Evolutionary conservation across 306 rosid species (phyloP).

Genomic region (Dryas alaskensis): DNA sequence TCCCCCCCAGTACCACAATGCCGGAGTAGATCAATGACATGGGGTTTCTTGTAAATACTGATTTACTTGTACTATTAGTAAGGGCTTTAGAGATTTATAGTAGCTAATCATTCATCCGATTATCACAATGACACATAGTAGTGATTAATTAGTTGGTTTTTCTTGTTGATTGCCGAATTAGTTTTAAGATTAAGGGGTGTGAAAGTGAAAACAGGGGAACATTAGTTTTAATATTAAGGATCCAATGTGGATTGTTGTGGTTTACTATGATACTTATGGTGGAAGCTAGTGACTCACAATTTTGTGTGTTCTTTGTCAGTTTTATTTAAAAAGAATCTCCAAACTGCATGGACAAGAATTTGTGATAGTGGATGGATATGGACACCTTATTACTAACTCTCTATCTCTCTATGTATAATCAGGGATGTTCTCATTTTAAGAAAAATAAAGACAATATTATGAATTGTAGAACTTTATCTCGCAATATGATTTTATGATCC

Average conservation of each 20-base stretch:
- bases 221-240: neutral
- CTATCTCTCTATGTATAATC: too few species aligned
- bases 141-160: neutral
- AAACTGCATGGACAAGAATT: neutral
- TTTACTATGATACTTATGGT: neutral
- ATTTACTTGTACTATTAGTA: neutral
- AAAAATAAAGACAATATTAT: too few species aligned
- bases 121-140: neutral
- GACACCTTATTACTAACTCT: too few species aligned
- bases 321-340: neutral
- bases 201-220: neutral
- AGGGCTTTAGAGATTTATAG: neutral
- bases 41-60: neutral
- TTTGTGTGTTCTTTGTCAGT: neutral
- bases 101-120: neutral
- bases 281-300: too few species aligned
- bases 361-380: neutral
- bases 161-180: neutral
- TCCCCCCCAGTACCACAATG: constrained; percentile 6
- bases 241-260: neutral
- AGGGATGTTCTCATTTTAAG: too few species aligned
- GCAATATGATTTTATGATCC: too few species aligned
- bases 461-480: too few species aligned
- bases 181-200: too few species aligned
- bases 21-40: constrained; percentile 15